phyloP scores from a whole-genome alignment of 1,284 basidiomycete species.

The Leccinum pallidistipes region DNA sequence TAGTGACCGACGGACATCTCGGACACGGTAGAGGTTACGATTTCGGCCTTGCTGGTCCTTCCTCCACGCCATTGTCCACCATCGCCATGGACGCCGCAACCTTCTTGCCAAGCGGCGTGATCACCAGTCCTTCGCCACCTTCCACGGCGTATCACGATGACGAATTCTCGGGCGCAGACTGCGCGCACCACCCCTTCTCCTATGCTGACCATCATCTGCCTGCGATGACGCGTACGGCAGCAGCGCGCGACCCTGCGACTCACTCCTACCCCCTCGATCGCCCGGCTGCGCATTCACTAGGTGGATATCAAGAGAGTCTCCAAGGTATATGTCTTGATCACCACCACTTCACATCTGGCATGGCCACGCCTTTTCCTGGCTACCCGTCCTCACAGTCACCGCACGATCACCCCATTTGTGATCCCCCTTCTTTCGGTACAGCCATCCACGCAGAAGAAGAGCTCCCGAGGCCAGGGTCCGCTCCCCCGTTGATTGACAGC shows the following conservation, averaged over 20 bases:
- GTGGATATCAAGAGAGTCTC: slow-evolving; percentile 22
- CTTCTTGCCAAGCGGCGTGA: slow-evolving; percentile 17
- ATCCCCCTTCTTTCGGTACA: slow-evolving; percentile 25
- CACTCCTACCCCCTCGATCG: slow-evolving; percentile 20
- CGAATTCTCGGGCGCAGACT: slow-evolving; percentile 20
- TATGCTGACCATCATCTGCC: slow-evolving; percentile 17
- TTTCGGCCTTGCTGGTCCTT: slow-evolving; percentile 7
- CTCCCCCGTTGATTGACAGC: slow-evolving; percentile 32
- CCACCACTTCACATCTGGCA: slow-evolving; percentile 17
- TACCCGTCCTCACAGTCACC: slow-evolving; percentile 34
- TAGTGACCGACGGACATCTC: slow-evolving; percentile 13
- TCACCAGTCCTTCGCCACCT: slow-evolving; percentile 26
- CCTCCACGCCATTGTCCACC: slow-evolving; percentile 17
- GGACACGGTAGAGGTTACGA: slow-evolving; percentile 10
- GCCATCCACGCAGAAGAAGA: slow-evolving; percentile 18
- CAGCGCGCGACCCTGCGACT: slow-evolving; percentile 12
- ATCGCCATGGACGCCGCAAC: slow-evolving; percentile 16
- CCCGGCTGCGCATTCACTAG: slow-evolving; percentile 21
- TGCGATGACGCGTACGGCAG: slow-evolving; percentile 17
- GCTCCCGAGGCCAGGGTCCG: slow-evolving; percentile 30
- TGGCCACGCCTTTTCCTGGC: slow-evolving; percentile 35
- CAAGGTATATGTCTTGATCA: slow-evolving; percentile 25
- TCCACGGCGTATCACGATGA: slow-evolving; percentile 29
- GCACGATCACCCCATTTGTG: slow-evolving; percentile 28
- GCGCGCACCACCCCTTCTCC: slow-evolving; percentile 11